These are phyloP conservation scores for Malus hybrid DNA, from an alignment of 331 rosid species.

Conservation along the genomic window DNA sequence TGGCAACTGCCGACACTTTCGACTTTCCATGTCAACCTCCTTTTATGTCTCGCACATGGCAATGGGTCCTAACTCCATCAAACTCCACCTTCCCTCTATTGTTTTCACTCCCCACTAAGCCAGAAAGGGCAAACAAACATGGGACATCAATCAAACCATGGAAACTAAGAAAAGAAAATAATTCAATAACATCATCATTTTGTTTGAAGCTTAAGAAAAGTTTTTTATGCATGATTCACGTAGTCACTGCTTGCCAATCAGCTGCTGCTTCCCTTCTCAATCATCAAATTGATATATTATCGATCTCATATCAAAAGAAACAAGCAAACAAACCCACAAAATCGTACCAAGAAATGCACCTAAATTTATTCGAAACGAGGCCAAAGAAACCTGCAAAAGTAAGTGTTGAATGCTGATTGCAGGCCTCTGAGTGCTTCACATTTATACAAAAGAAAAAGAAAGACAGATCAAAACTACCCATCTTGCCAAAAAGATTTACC, in stretches of 20 bases:
- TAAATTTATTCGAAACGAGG: background rate
- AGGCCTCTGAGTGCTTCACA: background rate
- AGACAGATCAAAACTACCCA: background rate
- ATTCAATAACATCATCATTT: constrained; percentile 22
- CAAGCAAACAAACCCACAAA: background rate
- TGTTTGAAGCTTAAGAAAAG: constrained; percentile 42
- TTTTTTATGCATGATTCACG: constrained; percentile 8
- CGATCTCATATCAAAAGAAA: background rate
- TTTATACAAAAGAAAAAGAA: background rate
- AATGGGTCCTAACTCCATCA: constrained; percentile 30
- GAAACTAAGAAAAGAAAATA: constrained; percentile 11
- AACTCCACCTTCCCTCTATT: constrained; percentile 17
- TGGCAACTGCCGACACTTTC: constrained; percentile 36
- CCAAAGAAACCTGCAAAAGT: background rate
- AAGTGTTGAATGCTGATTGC: background rate
- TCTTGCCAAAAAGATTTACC: background rate
- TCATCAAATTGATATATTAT: constrained; percentile 6
- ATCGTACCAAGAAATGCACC: background rate
- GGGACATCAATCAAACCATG: constrained; percentile 11
- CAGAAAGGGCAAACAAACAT: constrained; percentile 3
- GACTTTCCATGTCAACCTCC: constrained; percentile 30
- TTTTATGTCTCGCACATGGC: constrained; percentile 48
- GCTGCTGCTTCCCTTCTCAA: constrained; percentile 25
- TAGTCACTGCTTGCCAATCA: constrained; percentile 25
- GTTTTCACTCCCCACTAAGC: constrained; percentile 1